Base-by-base conservation (phyloP, 1,284 basidiomycete species). In the Caloboletus firmus region DNA sequence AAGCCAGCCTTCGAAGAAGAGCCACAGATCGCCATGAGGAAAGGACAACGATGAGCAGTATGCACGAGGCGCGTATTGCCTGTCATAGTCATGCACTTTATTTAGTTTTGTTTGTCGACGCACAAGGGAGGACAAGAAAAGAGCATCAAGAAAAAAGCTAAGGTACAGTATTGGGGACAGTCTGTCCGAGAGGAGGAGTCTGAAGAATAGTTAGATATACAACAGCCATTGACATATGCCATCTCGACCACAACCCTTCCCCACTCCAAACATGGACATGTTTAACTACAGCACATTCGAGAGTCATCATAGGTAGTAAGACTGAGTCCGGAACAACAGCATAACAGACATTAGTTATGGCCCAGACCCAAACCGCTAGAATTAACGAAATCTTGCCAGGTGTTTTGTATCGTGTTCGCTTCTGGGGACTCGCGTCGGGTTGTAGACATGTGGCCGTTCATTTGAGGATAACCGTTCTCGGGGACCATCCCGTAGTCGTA, bases 401-500 rank as follows among this genome's bases (percentile, higher is more conserved):
- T 80, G 24, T 76, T 70, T 24, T 82, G 79, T 74, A 84, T 81
- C 46, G 59, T 69, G 58, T 79, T 83, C 24, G 69, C 74, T 56
- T 84, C 82, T 2, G 83, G 83, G 0, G 82, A 82, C 20, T 79
- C 80, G 41, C 71, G 67, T 45, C 71, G 66, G 6, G 74, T 71
- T 9, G 55, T 55, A 45, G 73, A 64, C 42, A 74, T 61, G 54
- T 68, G 69, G 2, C 66, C 69, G 34, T 73, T 73, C 57, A 71
- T 58, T 7, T 77, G 73, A 40, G 68, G 54, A 40, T 70, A 66
- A 6, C 64, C 66, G 36, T 72, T 74, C 58, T 67, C 68, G 26
- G 65, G 61, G 32, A 65, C 65, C 52, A 75, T 73, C 15, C 75
- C 78, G 66, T 90, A 89, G 64, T 89, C 88, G 60, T 87, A 89